These are phyloP conservation scores for Sarcodon sp. DNA, from an alignment of 768 basidiomycete genomes.

Conservation along the genomic window DNA sequence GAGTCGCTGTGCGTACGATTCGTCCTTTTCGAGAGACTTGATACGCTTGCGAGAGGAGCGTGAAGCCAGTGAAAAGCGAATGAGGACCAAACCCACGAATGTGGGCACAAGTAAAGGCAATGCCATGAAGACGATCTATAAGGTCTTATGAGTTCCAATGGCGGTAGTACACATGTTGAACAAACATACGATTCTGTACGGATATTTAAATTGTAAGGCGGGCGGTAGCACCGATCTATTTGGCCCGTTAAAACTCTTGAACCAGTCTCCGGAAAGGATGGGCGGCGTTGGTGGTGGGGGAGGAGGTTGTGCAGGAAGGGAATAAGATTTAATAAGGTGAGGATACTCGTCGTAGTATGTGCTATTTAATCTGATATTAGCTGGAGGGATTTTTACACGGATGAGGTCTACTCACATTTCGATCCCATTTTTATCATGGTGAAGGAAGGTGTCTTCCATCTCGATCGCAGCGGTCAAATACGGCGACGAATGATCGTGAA, in stretches of 20 bases:
- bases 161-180: background rate
- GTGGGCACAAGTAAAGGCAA: background rate
- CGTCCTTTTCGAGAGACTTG: background rate
- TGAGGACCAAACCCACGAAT: background rate
- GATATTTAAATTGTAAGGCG: constrained; percentile 3
- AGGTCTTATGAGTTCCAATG: background rate
- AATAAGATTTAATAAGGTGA: background rate
- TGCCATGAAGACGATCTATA: background rate
- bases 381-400: background rate
- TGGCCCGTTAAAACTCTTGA: constrained; percentile 23
- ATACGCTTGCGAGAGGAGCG: background rate
- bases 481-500: background rate
- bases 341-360: background rate
- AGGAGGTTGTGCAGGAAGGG: background rate
- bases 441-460: background rate
- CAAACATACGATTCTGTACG: background rate
- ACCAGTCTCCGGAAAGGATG: constrained; percentile 25
- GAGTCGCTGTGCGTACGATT: background rate
- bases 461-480: background rate
- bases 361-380: background rate
- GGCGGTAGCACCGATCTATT: constrained; percentile 42
- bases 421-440: background rate
- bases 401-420: background rate
- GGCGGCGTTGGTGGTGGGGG: background rate
- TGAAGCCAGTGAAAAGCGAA: background rate